Percentiles rank a stretch among this genome's conserved stretches.
phyloP scores from a whole-genome alignment of 108 stramenopile genomes.

The Asterionellopsis glacialis region DNA sequence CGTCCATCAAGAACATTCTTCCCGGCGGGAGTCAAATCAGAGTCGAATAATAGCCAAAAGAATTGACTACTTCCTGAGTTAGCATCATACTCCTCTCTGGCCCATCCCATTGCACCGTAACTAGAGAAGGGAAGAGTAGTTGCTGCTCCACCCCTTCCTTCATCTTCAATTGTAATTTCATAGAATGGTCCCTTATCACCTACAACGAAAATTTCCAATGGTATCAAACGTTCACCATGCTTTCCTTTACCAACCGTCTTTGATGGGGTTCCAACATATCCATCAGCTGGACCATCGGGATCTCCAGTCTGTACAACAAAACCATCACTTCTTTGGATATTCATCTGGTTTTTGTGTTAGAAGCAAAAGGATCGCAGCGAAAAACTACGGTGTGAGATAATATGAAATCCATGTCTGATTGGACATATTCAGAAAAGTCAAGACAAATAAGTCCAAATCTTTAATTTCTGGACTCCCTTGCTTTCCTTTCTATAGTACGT shows the following conservation, averaged over 20 bases:
- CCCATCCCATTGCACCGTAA: slow-evolving; percentile 97
- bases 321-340: slow-evolving; percentile 92
- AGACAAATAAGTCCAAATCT: too few species aligned
- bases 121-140: slow-evolving; percentile 88
- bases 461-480: too few species aligned
- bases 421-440: too few species aligned
- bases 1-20: slow-evolving; percentile 96
- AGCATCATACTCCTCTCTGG: slow-evolving; percentile 91
- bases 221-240: slow-evolving; percentile 86
- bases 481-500: too few species aligned
- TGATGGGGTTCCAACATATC: slow-evolving; percentile 81
- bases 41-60: slow-evolving; percentile 96
- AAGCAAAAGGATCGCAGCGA: too few species aligned
- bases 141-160: slow-evolving; percentile 91
- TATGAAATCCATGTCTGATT: too few species aligned
- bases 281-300: slow-evolving; percentile 87
- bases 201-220: slow-evolving; percentile 84
- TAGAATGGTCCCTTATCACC: slow-evolving; percentile 92
- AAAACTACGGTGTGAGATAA: too few species aligned
- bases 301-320: slow-evolving; percentile 97
- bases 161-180: slow-evolving; percentile 92
- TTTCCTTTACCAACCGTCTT: slow-evolving; percentile 71
- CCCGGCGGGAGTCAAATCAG: slow-evolving; percentile 96
- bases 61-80: slow-evolving; percentile 93
- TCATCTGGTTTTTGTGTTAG: slow-evolving; percentile 29